These are phyloP conservation scores for Sesbania bispinosa DNA, from an alignment of 306 rosid genomes.

Conservation along the genomic window DNA sequence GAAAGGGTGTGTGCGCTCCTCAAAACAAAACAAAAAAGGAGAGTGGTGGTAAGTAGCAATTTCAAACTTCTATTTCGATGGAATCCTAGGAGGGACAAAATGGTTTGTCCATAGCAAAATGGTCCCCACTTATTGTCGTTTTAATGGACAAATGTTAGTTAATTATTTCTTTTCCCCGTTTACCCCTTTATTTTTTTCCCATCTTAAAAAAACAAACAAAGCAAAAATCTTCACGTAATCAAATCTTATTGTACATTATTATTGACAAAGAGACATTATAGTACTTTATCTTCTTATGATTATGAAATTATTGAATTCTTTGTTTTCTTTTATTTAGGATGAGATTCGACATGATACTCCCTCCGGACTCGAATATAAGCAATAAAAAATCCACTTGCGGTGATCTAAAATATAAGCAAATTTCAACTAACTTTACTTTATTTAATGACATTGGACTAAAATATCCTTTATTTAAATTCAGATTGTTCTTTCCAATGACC, in stretches of 20 bases:
- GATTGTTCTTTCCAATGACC: too few species aligned
- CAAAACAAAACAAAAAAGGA: constrained; percentile 7
- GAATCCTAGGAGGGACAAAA: neutral
- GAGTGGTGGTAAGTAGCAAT: neutral
- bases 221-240: neutral
- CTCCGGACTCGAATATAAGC: too few species aligned
- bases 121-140: neutral
- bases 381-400: too few species aligned
- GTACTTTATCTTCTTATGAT: neutral
- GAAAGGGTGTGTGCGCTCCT: neutral
- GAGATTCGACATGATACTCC: neutral
- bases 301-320: neutral
- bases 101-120: neutral
- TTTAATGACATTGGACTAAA: too few species aligned
- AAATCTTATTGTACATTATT: neutral
- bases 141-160: neutral
- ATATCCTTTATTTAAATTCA: too few species aligned
- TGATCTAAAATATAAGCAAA: too few species aligned
- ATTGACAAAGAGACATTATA: neutral
- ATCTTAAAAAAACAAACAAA: too few species aligned
- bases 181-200: neutral
- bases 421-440: too few species aligned
- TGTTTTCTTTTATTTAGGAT: neutral
- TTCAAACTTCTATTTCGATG: neutral
- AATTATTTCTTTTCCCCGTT: neutral